phyloP scores from a whole-genome alignment of 768 basidiomycete species.

The Boletus bicolor region DNA sequence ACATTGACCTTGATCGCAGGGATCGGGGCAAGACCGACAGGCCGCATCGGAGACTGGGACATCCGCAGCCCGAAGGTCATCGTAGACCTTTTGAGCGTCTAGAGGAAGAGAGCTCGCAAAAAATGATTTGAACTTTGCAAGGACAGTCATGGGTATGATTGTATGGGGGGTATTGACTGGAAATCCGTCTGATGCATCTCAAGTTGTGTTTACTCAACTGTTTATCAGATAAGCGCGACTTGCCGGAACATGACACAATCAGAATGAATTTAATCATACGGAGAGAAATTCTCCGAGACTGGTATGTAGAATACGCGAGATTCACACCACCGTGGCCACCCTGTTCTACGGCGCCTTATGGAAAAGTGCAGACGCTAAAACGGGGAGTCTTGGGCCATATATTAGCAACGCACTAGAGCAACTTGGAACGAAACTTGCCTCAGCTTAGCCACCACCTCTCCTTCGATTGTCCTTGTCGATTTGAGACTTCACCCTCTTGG shows the following conservation, averaged over 20 bases:
- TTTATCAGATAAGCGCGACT: constrained; percentile 2
- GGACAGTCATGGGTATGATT: constrained; percentile 19
- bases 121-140: constrained; percentile 26
- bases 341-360: neutral
- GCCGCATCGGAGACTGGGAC: constrained; percentile 66
- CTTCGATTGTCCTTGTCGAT: constrained; percentile 10
- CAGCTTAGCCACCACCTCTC: neutral
- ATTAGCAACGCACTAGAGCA: constrained; percentile 2
- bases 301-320: neutral
- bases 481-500: constrained; percentile 17
- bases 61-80: constrained; percentile 51
- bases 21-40: constrained; percentile 73
- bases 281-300: neutral
- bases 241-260: neutral
- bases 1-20: constrained; percentile 64
- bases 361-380: neutral
- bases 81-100: constrained; percentile 40
- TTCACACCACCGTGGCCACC: neutral
- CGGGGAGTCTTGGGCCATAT: neutral
- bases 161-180: neutral
- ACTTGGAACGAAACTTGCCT: constrained; percentile 1
- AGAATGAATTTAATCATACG: neutral
- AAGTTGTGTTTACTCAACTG: neutral
- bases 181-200: neutral
- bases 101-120: constrained; percentile 19